Evolutionary conservation across 176 grass and related monocot genomes (phyloP).

Genomic region (Phragmites australis): DNA sequence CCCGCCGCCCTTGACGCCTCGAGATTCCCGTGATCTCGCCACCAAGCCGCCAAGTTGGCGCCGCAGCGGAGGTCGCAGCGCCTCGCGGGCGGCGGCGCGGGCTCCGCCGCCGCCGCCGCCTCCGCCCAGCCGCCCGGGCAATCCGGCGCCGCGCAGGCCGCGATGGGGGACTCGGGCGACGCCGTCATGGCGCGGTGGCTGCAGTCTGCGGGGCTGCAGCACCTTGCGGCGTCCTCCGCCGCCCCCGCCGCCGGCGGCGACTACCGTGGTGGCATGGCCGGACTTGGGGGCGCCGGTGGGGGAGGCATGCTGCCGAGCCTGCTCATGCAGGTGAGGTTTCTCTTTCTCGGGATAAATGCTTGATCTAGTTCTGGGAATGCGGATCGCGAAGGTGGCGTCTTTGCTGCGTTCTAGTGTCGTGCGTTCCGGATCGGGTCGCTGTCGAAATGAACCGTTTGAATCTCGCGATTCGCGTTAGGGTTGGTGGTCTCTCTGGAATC

Average conservation of each 20-base stretch:
- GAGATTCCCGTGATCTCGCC: slow-evolving; percentile 32
- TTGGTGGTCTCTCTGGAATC: neutral
- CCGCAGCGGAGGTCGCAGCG: slow-evolving; percentile 97
- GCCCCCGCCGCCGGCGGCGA: slow-evolving; percentile 28
- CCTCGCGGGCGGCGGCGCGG: slow-evolving; percentile 77
- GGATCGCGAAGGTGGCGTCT: slow-evolving; percentile 7
- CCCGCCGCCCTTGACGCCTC: neutral
- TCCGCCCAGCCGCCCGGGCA: slow-evolving; percentile 5
- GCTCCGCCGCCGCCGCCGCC: slow-evolving; percentile 39
- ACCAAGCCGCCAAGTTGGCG: slow-evolving; percentile 69
- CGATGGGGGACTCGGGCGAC: slow-evolving; percentile 68
- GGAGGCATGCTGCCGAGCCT: slow-evolving; percentile 71
- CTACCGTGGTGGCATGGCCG: slow-evolving; percentile 32
- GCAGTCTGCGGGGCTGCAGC: slow-evolving; percentile 95
- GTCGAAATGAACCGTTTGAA: neutral
- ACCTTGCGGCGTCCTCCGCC: slow-evolving; percentile 62
- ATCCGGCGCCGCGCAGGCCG: slow-evolving; percentile 27
- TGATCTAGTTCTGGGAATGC: slow-evolving; percentile 34
- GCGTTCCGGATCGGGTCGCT: neutral
- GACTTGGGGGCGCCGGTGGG: slow-evolving; percentile 38
- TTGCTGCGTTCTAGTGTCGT: neutral
- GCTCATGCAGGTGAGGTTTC: slow-evolving; percentile 77
- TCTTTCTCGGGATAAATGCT: neutral
- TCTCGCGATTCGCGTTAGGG: neutral
- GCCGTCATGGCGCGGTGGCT: slow-evolving; percentile 97